Evolutionary conservation across 441 rosid species (phyloP).

Genomic region (Pelargonium australe): DNA sequence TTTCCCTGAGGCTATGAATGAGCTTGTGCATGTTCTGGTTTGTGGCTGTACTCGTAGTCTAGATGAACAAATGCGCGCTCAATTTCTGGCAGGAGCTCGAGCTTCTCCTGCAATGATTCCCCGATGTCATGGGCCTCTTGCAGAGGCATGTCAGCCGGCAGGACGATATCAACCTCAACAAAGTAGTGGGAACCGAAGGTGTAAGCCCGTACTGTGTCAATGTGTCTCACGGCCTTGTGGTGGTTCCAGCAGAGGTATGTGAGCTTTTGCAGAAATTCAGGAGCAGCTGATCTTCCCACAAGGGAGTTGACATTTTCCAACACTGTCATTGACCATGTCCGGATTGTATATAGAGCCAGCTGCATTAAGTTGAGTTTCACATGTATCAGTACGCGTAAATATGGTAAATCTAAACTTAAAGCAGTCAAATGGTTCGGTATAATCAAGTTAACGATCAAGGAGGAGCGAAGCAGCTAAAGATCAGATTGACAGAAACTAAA

Average conservation of each 20-base stretch:
- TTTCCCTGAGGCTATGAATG: background rate
- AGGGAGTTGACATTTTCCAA: slow-evolving; percentile 59
- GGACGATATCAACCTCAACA: slow-evolving; percentile 57
- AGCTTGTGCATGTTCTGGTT: slow-evolving; percentile 34
- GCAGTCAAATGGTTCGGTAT: no score
- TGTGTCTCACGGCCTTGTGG: slow-evolving; percentile 52
- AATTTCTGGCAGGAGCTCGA: slow-evolving; percentile 56
- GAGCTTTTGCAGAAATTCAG: slow-evolving; percentile 51
- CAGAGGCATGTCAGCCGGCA: slow-evolving; percentile 54
- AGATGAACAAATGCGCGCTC: slow-evolving; percentile 70
- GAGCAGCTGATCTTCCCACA: slow-evolving; percentile 62
- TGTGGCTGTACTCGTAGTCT: slow-evolving; percentile 42
- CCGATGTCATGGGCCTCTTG: slow-evolving; percentile 59
- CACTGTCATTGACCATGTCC: slow-evolving; percentile 56
- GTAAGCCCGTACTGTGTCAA: slow-evolving; percentile 61
- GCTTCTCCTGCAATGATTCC: slow-evolving; percentile 65
- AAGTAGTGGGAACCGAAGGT: slow-evolving; percentile 59
- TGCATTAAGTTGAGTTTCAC: slow-evolving; percentile 25
- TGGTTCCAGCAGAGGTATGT: slow-evolving; percentile 70
- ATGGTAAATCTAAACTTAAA: background rate
- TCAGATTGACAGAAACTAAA: no score
- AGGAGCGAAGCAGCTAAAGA: no score
- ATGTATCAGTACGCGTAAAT: background rate
- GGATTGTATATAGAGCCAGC: slow-evolving; percentile 62
- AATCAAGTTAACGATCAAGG: no score